Evolutionary conservation across 2,329 filamentous ascomycete genomes (phyloP).

Genomic region (Arthrobotrys sphaeroides): DNA sequence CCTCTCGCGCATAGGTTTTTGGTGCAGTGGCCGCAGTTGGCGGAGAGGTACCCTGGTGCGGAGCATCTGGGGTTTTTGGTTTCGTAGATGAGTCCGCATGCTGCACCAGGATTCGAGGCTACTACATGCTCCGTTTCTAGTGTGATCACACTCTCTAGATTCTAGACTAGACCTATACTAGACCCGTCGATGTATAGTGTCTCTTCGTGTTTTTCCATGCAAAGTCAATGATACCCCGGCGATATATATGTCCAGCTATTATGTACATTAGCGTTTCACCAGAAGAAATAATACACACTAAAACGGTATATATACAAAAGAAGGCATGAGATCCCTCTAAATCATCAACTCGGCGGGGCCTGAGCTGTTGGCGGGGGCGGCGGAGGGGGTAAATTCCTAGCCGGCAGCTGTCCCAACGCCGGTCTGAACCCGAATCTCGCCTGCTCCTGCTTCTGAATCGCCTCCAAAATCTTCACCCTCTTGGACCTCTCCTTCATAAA

Average conservation of each 20-base stretch:
- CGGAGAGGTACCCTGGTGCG: slow-evolving; percentile 54
- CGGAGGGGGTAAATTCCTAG: background rate
- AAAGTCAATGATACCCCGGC: slow-evolving; percentile 46
- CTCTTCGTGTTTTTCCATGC: background rate
- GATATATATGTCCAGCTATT: slow-evolving; percentile 33
- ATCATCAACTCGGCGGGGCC: slow-evolving; percentile 34
- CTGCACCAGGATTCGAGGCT: background rate
- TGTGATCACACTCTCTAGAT: too few relatives aligned
- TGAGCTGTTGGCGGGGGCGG: background rate
- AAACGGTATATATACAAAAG: slow-evolving; percentile 51
- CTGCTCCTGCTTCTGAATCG: slow-evolving; percentile 28
- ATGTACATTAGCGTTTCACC: slow-evolving; percentile 51
- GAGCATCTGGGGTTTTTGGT: slow-evolving; percentile 57
- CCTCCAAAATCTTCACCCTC: slow-evolving; percentile 21
- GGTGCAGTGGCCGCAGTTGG: slow-evolving; percentile 57
- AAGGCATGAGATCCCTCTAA: too few relatives aligned
- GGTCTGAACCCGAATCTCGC: slow-evolving; percentile 11
- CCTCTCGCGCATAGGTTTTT: slow-evolving; percentile 57
- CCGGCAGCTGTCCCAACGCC: background rate
- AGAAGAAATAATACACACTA: background rate
- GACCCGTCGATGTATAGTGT: background rate
- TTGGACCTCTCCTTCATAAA: slow-evolving; percentile 46
- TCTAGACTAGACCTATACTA: too few relatives aligned
- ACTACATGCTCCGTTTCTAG: too few relatives aligned
- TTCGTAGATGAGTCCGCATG: slow-evolving; percentile 16